phyloP scores from a whole-genome alignment of 2,329 filamentous ascomycete genomes.

The Nothophaeocryptopus gaeumannii region DNA sequence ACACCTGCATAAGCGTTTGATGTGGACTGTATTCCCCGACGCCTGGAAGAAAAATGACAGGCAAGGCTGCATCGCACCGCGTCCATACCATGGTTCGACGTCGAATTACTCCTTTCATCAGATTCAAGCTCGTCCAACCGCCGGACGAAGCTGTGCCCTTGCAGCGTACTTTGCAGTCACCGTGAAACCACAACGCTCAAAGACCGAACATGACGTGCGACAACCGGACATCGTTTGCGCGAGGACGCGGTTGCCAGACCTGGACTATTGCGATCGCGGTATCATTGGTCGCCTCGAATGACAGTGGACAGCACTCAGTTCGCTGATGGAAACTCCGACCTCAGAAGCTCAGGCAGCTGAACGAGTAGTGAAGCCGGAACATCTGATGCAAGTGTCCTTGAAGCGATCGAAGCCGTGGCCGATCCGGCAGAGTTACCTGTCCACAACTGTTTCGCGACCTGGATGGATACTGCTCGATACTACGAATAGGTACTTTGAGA shows the following conservation, averaged over 20 bases:
- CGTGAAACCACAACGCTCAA: background rate
- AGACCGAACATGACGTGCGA: background rate
- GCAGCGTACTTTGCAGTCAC: constrained; percentile 1
- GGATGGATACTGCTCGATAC: too few relatives aligned
- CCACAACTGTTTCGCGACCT: too few relatives aligned
- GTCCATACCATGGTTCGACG: too few relatives aligned
- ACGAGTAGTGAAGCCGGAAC: too few relatives aligned
- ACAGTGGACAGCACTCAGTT: too few relatives aligned
- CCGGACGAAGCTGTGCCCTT: background rate
- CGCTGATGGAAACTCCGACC: too few relatives aligned
- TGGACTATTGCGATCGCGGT: background rate
- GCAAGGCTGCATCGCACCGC: background rate
- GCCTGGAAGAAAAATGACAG: background rate
- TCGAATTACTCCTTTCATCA: background rate
- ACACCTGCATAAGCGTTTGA: background rate
- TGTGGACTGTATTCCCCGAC: background rate
- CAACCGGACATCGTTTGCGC: background rate
- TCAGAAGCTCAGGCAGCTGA: too few relatives aligned
- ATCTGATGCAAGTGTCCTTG: too few relatives aligned
- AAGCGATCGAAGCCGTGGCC: too few relatives aligned
- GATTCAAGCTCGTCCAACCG: background rate
- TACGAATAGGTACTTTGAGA: too few relatives aligned
- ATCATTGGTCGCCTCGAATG: background rate
- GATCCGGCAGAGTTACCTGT: too few relatives aligned
- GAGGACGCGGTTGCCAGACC: background rate